These are phyloP conservation scores for Deinandra increscens DNA, from an alignment of 129 eudicot genomes.

Conservation along the genomic window DNA sequence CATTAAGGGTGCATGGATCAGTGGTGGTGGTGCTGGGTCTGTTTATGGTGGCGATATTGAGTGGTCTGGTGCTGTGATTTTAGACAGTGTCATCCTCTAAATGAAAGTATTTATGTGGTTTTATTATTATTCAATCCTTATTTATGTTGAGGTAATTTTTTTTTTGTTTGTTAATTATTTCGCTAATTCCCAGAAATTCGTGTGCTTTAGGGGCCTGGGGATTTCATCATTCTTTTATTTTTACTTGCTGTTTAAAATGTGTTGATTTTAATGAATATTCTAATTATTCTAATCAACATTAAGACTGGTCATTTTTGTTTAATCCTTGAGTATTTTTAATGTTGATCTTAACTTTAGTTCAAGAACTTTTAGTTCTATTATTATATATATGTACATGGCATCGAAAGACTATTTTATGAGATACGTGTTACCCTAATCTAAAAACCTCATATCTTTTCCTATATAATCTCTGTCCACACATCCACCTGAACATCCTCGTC, in stretches of 20 bases:
- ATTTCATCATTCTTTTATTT: conserved; percentile 38
- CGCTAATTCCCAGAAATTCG: conserved; percentile 16
- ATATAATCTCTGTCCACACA: too few relatives aligned
- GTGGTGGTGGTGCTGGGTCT: conserved; percentile 27
- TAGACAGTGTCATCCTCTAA: conserved; percentile 18
- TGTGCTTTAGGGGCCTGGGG: conserved; percentile 24
- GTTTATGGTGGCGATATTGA: conserved; percentile 26
- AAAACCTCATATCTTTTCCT: too few relatives aligned
- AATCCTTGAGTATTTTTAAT: not conserved
- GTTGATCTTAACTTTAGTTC: not conserved
- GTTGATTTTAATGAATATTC: conserved; percentile 15
- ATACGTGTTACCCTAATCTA: too few relatives aligned
- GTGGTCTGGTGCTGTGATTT: conserved; percentile 26
- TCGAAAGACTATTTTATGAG: too few relatives aligned
- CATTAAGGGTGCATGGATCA: conserved; percentile 30
- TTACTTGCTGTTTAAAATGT: conserved; percentile 28
- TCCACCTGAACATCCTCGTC: too few relatives aligned
- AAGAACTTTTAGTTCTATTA: not conserved
- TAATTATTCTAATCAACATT: not conserved
- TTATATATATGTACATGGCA: not conserved
- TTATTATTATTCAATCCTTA: conserved; percentile 19
- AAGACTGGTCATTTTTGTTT: not conserved
- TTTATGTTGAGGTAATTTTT: conserved; percentile 26
- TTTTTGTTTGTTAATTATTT: conserved; percentile 29
- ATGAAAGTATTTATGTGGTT: conserved; percentile 5